A percentile compares a stretch with the other conserved stretches of the same genome.
Conservation (phyloP, 2,329 filamentous ascomycete genomes). For the Scedosporium dehoogii region DNA sequence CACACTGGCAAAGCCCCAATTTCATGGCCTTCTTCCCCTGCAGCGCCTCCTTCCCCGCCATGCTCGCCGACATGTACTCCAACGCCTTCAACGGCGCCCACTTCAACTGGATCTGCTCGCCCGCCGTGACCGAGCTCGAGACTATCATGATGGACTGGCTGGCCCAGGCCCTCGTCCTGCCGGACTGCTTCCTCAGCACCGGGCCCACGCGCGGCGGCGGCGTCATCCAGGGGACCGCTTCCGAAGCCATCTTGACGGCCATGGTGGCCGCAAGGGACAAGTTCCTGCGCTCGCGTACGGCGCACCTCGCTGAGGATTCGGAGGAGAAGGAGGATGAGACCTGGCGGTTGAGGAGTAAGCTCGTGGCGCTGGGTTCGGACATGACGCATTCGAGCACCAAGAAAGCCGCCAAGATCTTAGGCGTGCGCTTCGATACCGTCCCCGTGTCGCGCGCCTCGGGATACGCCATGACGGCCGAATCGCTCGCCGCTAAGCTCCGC, state of each 20-base stretch:
- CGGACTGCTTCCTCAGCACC: conserved; percentile 62
- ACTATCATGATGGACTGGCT: conserved; percentile 91
- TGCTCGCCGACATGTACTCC: conserved; percentile 87
- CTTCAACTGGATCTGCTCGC: conserved; percentile 96
- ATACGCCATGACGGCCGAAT: conserved; percentile 59
- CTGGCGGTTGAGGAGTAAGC: conserved; percentile 28
- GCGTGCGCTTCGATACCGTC: conserved; percentile 69
- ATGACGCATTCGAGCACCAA: conserved; percentile 76
- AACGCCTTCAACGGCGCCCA: conserved; percentile 80
- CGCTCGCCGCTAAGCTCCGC: conserved; percentile 51
- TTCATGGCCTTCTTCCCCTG: conserved; percentile 96
- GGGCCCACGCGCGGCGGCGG: conserved; percentile 67
- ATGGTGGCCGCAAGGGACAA: conserved; percentile 82
- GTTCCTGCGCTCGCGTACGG: conserved; percentile 54
- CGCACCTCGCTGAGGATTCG: conserved; percentile 28
- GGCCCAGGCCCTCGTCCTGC: conserved; percentile 63
- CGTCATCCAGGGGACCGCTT: conserved; percentile 88
- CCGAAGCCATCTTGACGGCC: conserved; percentile 75
- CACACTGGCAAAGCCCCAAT: conserved; percentile 89
- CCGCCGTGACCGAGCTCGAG: conserved; percentile 86
- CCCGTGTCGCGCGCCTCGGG: conserved; percentile 51
- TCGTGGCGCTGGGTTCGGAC: conserved; percentile 74
- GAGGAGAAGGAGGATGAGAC: conserved; percentile 59
- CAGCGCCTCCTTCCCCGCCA: conserved; percentile 68
- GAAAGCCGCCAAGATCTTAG: conserved; percentile 79